Evolutionary conservation across 129 eudicot species (phyloP).

Genomic region (Centella asiatica): DNA sequence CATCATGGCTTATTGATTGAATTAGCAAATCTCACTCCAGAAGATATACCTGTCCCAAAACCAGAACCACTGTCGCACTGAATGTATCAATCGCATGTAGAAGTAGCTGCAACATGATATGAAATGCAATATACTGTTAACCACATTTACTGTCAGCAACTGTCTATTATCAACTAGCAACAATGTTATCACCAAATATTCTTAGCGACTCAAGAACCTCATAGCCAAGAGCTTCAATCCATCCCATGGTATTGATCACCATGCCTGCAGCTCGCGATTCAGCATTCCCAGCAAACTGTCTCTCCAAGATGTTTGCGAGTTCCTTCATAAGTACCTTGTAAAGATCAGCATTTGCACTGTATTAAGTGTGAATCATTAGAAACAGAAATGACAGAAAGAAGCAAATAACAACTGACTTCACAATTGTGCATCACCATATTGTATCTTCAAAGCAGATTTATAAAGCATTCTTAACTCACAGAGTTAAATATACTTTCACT

Average conservation of each 20-base stretch:
- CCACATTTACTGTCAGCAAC: neutral
- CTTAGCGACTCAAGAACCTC: slow-evolving; percentile 41
- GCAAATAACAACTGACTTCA: neutral
- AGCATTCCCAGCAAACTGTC: slow-evolving; percentile 72
- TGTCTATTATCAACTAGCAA: neutral
- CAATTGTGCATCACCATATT: neutral
- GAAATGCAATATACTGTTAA: slow-evolving; percentile 5
- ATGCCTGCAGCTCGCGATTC: slow-evolving; percentile 98
- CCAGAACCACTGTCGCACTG: slow-evolving; percentile 82
- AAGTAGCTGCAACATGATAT: slow-evolving; percentile 58
- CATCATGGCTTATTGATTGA: neutral
- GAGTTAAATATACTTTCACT: too few relatives aligned
- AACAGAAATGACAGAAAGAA: neutral
- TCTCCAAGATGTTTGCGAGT: slow-evolving; percentile 76
- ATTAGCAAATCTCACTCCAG: neutral
- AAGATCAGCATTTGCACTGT: slow-evolving; percentile 79
- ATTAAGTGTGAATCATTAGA: slow-evolving; percentile 5
- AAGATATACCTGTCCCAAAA: slow-evolving; percentile 77
- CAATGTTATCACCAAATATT: neutral
- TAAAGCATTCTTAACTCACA: too few relatives aligned
- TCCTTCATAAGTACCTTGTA: slow-evolving; percentile 87
- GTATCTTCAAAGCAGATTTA: neutral
- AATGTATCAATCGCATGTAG: slow-evolving; percentile 83
- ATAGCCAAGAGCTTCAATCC: slow-evolving; percentile 90
- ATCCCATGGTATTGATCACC: slow-evolving; percentile 99